Evolutionary conservation across 2,329 filamentous ascomycete genomes (phyloP).

Genomic region (Colletotrichum lentis): DNA sequence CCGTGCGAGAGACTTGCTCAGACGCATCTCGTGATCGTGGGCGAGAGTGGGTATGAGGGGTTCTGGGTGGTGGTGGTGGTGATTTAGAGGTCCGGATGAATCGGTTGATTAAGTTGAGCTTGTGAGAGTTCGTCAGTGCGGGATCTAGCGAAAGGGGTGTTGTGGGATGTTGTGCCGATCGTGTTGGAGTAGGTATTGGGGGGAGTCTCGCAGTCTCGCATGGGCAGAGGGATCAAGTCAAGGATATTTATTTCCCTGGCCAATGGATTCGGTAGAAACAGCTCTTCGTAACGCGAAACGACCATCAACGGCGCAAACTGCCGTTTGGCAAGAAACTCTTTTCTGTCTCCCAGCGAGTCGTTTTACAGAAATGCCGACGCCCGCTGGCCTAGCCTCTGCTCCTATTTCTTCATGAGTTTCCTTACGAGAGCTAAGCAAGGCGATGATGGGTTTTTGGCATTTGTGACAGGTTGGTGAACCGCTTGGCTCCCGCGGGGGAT

Average conservation of each 20-base stretch:
- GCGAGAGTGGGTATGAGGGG: not conserved
- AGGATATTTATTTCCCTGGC: too few species aligned
- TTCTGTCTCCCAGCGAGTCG: not conserved
- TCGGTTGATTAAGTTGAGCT: not conserved
- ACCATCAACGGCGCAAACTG: too few species aligned
- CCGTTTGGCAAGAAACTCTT: not conserved
- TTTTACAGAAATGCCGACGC: not conserved
- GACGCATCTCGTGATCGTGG: not conserved
- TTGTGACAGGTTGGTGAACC: too few species aligned
- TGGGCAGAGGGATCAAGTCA: too few species aligned
- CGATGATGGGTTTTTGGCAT: too few species aligned
- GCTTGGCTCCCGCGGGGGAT: too few species aligned
- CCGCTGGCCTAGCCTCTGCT: not conserved
- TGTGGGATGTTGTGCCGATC: not conserved
- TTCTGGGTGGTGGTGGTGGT: not conserved
- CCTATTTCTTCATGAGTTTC: not conserved
- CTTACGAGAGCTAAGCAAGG: too few species aligned
- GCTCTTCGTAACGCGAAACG: not conserved
- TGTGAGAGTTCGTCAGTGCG: not conserved
- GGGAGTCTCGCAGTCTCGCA: slow-evolving; percentile 10
- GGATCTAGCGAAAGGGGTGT: not conserved
- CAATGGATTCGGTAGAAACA: not conserved
- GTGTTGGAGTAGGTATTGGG: not conserved
- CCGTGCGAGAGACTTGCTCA: not conserved
- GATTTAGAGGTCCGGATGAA: not conserved